Base-by-base conservation (phyloP, 805 yeast genomes). In the Candida stauntonica region DNA sequence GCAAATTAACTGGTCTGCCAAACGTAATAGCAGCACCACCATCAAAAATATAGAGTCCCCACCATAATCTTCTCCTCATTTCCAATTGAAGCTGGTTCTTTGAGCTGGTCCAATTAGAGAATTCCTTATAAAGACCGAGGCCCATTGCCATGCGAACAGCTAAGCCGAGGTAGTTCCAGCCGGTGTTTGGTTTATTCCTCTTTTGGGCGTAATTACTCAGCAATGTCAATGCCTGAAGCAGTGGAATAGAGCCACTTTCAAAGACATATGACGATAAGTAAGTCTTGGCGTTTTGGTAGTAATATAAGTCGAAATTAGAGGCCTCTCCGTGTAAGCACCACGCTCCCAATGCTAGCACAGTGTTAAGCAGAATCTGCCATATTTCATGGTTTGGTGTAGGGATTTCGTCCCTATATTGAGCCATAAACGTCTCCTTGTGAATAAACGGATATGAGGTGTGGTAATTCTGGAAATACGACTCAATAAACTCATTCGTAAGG, bases 91-190 rank as follows among this genome's bases (percentile, higher is more conserved):
- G 39, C 14, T 72, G 66, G 28, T 62, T 63, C 40, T 60, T 61
- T 15, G 63, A 54, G 36, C 64, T 42, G 35, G 61, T 56, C 66
- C 61, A 63, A 18, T 61, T 63, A 4, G 70, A 56, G 44, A 74
- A 70, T 44, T 78, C 83, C 37, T 72, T 72, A 51, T 77, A 73
- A 18, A 80, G 58, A 4, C 86, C 88, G 29, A 81, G 55, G 0
- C 82, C 78, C 48, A 75, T 63, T 0, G 86, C 85, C 81, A 80
- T 78, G 44, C 82, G 63, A 7, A 77, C 70, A 0, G 84, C 80
- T 14, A 77, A 61, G 11, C 87, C 86, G 26, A 78, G 60, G 46
- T 74, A 77, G 48, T 76, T 76, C 82, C 86, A 81, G 17, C 81
- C 81, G 0, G 85, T 72, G 55, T 79, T 79, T 39, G 82, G 80